A percentile compares a stretch with the other conserved stretches of the same genome.
Conservation (phyloP, 2,329 filamentous ascomycete genomes). For the Trichoderma asperellum region DNA sequence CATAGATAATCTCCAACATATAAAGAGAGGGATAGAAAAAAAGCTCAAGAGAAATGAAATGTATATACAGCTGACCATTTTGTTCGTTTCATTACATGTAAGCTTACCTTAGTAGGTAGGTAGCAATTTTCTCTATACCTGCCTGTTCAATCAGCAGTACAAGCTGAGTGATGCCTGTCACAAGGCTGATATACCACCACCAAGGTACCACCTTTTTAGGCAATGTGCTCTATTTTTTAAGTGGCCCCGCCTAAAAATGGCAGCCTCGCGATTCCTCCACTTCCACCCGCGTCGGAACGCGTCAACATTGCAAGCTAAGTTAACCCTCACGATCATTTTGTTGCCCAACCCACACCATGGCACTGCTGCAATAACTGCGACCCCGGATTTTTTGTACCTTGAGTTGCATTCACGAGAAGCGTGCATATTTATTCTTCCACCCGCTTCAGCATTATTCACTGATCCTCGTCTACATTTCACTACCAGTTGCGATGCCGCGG, state of each 20-base stretch:
- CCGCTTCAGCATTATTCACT: background rate
- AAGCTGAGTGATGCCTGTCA: background rate
- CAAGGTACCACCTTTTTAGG: background rate
- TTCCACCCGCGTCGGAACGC: constrained; percentile 38
- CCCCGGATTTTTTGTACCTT: background rate
- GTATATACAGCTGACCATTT: background rate
- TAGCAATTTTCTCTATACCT: background rate
- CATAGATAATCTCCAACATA: background rate
- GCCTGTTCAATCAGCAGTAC: background rate
- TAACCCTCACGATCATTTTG: constrained; percentile 25
- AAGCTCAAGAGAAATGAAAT: background rate
- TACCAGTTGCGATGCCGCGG: constrained; percentile 37
- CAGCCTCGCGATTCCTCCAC: constrained; percentile 27
- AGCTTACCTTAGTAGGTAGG: too few relatives aligned
- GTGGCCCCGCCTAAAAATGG: constrained; percentile 2
- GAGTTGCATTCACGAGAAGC: background rate
- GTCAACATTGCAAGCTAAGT: constrained; percentile 34
- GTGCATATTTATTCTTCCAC: background rate
- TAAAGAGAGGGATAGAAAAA: background rate
- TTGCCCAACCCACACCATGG: constrained; percentile 17
- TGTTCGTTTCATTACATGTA: background rate
- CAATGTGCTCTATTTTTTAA: background rate
- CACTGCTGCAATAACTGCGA: background rate
- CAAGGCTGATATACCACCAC: constrained; percentile 30
- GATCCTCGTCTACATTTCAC: background rate